Evolutionary conservation across 2,329 filamentous ascomycete genomes (phyloP).

Genomic region (Pestalotiopsis fici): DNA sequence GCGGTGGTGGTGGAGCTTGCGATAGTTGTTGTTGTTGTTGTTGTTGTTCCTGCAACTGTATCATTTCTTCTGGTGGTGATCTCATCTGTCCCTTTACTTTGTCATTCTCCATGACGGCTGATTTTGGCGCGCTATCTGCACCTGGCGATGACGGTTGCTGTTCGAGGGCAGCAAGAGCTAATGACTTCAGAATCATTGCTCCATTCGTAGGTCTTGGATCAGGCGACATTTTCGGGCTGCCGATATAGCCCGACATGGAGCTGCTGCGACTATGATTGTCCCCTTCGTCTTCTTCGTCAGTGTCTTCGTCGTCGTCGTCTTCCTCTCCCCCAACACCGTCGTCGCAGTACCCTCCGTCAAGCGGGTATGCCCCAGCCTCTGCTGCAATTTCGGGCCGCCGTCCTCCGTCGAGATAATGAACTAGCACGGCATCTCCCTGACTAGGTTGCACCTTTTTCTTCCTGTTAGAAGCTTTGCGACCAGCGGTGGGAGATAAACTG

Average conservation of each 20-base stretch:
- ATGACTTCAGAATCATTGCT: slow-evolving; percentile 13
- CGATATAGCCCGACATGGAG: slow-evolving; percentile 10
- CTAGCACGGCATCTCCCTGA: slow-evolving; percentile 68
- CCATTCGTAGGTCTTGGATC: slow-evolving; percentile 17
- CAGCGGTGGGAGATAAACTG: slow-evolving; percentile 39
- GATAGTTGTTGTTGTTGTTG: neutral
- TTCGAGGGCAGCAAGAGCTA: neutral
- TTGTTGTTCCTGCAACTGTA: neutral
- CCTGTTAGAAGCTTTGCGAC: slow-evolving; percentile 52
- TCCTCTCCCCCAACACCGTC: slow-evolving; percentile 26
- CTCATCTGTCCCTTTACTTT: neutral
- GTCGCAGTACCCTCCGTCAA: slow-evolving; percentile 34
- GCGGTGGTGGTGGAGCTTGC: neutral
- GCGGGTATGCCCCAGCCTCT: slow-evolving; percentile 52
- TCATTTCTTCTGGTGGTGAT: neutral
- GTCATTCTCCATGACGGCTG: neutral
- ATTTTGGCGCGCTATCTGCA: neutral
- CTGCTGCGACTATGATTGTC: slow-evolving; percentile 12
- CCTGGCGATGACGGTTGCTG: slow-evolving; percentile 13
- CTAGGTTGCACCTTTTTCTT: slow-evolving; percentile 54
- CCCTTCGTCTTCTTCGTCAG: slow-evolving; percentile 39
- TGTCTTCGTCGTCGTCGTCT: slow-evolving; percentile 42
- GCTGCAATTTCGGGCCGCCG: slow-evolving; percentile 66
- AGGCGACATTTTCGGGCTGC: slow-evolving; percentile 32
- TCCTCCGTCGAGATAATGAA: slow-evolving; percentile 63